Base-by-base conservation (phyloP, 805 yeast genomes). In the Cyberlindnera xylosilytica region DNA sequence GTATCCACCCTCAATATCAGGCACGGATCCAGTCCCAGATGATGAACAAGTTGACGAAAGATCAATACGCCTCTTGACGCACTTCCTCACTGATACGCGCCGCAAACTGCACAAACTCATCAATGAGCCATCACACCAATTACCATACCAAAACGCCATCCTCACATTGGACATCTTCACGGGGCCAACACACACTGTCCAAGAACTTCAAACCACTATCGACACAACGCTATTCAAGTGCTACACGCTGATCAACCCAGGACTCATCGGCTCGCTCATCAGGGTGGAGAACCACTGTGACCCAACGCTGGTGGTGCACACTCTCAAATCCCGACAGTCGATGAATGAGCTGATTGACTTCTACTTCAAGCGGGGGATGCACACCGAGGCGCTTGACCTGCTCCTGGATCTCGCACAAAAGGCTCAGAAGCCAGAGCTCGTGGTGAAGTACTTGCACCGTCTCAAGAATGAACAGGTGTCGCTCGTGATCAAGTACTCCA, bases 191-290 rank as follows among this genome's bases (percentile, higher is more conserved):
- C 40, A 47, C 16, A 32, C 60, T 2, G 56, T 65, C 8, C 73
- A 76, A 0, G 60, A 69, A 10, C 63, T 78, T 35, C 57, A 70
- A 4, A 56, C 54, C 5, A 45, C 74, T 1, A 75, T 93, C 2
- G 99, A 91, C 56, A 84, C 96, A 0, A 72, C 87, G 1, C 68
- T 93, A 16, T 87, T 91, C 54, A 69, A 78, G 39, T 78, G 93
- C 46, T 91, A 93, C 57, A 68, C 79, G 44, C 58, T 78, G n/a
- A 76, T 78, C 23, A 78, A 78, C 41, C 85, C 87, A 0, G 74
- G 83, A 47, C 69, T 91, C 58, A 74, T 91, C 12, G 96, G 91
- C 0, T 93, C 98, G 0, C 74, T 91, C 17, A 69, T 91, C 5
- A 70, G 98, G 37, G 72, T 88, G 2, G 75, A 78, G 20, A 93